Conservation (phyloP, 345 rosid genomes). For the Citrus maxima region DNA sequence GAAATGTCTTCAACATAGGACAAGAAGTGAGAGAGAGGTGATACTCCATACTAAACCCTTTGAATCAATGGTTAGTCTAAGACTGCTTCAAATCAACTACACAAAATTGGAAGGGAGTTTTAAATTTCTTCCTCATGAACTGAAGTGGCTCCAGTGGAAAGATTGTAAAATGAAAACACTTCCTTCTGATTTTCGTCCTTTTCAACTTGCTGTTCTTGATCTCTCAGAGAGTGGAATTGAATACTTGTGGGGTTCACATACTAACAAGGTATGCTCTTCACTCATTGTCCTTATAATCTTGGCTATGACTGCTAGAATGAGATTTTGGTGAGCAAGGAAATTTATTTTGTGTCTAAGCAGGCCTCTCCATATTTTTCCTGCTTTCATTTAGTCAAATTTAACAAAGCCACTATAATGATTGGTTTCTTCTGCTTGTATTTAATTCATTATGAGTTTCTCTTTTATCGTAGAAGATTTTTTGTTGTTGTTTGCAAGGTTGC, state of each 20-base stretch:
- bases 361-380: not conserved
- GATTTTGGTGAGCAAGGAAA: not conserved
- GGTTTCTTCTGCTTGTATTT: not conserved
- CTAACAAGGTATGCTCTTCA: constrained; percentile 28
- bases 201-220: constrained; percentile 61
- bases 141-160: constrained; percentile 76
- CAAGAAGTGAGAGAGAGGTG: constrained; percentile 17
- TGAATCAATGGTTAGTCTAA: constrained; percentile 43
- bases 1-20: constrained; percentile 5
- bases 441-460: not conserved
- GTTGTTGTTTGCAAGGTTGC: constrained; percentile 25
- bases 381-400: not conserved
- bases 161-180: constrained; percentile 46
- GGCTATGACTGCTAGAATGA: not conserved
- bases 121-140: constrained; percentile 40
- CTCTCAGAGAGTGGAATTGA: constrained; percentile 57
- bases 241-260: constrained; percentile 23
- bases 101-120: constrained; percentile 49
- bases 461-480: not conserved
- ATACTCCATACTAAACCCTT: constrained; percentile 36
- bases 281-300: not conserved
- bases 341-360: not conserved
- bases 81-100: constrained; percentile 63
- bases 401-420: not conserved
- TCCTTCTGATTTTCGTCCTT: constrained; percentile 35